phyloP scores from a whole-genome alignment of 2,329 filamentous ascomycete genomes.

The Pseudocercospora musae region DNA sequence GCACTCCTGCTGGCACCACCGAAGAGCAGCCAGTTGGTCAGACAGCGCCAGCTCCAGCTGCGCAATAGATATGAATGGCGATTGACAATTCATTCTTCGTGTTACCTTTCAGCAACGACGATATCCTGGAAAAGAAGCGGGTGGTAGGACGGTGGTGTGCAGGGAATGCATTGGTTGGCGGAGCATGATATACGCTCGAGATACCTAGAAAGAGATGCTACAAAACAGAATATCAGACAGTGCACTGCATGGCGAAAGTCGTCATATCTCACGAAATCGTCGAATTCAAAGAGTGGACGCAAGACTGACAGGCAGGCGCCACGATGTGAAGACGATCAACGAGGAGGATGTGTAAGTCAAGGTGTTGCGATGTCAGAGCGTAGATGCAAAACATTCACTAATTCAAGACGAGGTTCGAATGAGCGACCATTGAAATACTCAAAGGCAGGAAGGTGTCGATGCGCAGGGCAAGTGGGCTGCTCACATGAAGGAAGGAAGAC shows the following conservation, averaged over 20 bases:
- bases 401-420: no score
- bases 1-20: constrained; percentile 19
- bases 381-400: no score
- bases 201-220: background rate
- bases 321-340: no score
- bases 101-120: background rate
- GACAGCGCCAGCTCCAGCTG: constrained; percentile 20
- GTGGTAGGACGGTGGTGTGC: constrained; percentile 9
- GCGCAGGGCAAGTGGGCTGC: background rate
- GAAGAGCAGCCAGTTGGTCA: constrained; percentile 25
- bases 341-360: no score
- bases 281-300: background rate
- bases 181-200: background rate
- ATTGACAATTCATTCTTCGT: background rate
- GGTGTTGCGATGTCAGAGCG: no score
- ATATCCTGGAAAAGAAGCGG: constrained; percentile 3
- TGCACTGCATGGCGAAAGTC: background rate
- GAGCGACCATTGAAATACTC: no score
- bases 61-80: constrained; percentile 14
- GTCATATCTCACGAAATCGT: background rate
- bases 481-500: background rate
- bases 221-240: background rate
- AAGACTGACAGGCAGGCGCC: background rate
- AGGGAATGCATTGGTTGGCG: background rate
- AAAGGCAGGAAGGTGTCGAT: background rate